Evolutionary conservation across 2,329 filamentous ascomycete species (phyloP), one percentile per base, ranked within the genome.

Genomic region (Xylariaceae sp.): DNA sequence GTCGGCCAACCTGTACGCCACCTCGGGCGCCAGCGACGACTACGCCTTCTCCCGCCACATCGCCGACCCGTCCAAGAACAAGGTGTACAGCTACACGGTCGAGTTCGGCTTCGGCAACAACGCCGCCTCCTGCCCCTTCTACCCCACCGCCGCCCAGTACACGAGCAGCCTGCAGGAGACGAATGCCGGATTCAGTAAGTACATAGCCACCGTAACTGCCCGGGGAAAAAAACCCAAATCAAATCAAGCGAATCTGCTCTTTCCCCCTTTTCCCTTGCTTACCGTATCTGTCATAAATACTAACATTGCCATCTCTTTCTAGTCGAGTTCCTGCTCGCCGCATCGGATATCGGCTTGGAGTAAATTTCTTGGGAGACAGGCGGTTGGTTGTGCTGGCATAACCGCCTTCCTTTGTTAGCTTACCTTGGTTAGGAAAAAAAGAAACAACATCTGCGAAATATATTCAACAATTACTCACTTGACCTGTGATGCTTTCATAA

Each of bases 31-130:
- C 1, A 66, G 62, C 38, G 66, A 68, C 26, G 71, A 74, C 50
- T 73, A 71, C 38, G 63, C 65, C 5, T 65, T 68, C 43, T 63
- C 62, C 1, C 54, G 64, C n/a, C 67, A 68, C 56, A 66, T 71
- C 34, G 50, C 50, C 2, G 53, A 67, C 40, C 39, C 54, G 0
- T 52, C 40, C 2, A 51, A 56, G 27, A 65, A 61, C 40, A 60
- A 64, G 35, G 53, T 73, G 12, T 61, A 68, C 36, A 63, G 63
- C 1, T 62, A 68, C 33, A 67, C 63, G 1, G 50, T 74, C 15
- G 70, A 75, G 55, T 74, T 74, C 53, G 70, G 71, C 0, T 61
- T 60, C 34, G 56, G 51, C 5, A 65, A 64, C 41, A 38, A 46
- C 7, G 43, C 44, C 18, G 55, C 52, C 3, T 55, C 51, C 3